phyloP scores from a whole-genome alignment of 768 basidiomycete genomes.

The Suillus bovinus region DNA sequence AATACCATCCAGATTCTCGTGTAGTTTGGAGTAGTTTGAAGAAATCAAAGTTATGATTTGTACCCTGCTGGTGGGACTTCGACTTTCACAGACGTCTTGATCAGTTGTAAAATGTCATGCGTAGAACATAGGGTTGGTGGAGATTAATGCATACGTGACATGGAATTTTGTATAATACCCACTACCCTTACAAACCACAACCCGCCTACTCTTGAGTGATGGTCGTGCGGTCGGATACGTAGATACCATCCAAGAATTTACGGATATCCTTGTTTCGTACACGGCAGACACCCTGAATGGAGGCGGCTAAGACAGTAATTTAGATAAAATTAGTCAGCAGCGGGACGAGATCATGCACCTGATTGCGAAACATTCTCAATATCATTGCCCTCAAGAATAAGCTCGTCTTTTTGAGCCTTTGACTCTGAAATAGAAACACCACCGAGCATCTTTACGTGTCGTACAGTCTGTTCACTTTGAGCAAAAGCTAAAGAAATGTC shows the following conservation, averaged over 20 bases:
- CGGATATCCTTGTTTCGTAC: constrained; percentile 99
- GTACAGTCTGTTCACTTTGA: constrained; percentile 63
- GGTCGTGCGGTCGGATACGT: constrained; percentile 82
- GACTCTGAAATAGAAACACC: constrained; percentile 87
- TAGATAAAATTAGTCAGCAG: background rate
- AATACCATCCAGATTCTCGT: background rate
- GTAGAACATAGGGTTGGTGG: constrained; percentile 27
- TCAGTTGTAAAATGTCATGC: constrained; percentile 20
- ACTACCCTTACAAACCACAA: constrained; percentile 11
- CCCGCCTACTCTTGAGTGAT: constrained; percentile 42
- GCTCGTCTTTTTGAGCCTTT: constrained; percentile 91
- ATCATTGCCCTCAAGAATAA: constrained; percentile 93
- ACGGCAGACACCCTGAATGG: constrained; percentile 93
- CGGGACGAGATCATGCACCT: constrained; percentile 43
- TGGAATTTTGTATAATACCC: constrained; percentile 17
- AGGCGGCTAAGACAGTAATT: constrained; percentile 64
- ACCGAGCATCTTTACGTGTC: constrained; percentile 88
- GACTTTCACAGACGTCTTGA: constrained; percentile 2
- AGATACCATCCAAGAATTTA: constrained; percentile 95
- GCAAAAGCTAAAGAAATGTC: background rate
- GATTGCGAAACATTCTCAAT: constrained; percentile 98
- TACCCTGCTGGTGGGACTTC: background rate
- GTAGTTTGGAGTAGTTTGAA: too few relatives aligned
- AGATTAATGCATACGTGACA: constrained; percentile 24
- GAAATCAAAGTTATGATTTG: background rate